phyloP scores from a whole-genome alignment of 1,284 basidiomycete species.

The Cronartium quercuum region DNA sequence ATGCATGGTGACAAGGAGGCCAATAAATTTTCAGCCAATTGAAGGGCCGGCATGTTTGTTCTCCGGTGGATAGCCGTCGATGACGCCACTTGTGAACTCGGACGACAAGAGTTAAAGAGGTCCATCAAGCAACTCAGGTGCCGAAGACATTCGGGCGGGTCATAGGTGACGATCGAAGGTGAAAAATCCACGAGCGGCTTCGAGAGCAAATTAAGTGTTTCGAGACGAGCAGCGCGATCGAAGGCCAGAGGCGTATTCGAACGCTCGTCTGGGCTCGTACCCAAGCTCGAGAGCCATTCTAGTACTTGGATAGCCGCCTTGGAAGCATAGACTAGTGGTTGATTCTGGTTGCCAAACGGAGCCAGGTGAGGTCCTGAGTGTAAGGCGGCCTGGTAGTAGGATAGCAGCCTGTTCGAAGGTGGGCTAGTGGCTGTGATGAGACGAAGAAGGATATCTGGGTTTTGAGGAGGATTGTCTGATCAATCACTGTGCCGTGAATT shows the following conservation, averaged over 20 bases:
- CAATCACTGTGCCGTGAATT: not conserved
- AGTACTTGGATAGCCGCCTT: not conserved
- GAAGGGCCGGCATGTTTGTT: not conserved
- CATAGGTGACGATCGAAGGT: not conserved
- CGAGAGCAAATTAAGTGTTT: not conserved
- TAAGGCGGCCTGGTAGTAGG: slow-evolving; percentile 4
- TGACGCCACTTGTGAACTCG: not conserved
- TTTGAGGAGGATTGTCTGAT: not conserved
- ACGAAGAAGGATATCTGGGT: not conserved
- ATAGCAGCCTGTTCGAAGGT: slow-evolving; percentile 5
- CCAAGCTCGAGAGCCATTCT: not conserved
- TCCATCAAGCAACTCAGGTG: not conserved
- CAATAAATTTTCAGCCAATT: not conserved
- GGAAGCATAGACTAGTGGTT: not conserved
- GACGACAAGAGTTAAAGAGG: not conserved
- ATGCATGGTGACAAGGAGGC: not conserved
- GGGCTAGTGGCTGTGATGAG: not conserved
- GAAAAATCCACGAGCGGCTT: not conserved
- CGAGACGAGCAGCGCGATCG: slow-evolving; percentile 8
- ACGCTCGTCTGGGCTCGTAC: not conserved
- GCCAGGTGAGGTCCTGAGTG: not conserved
- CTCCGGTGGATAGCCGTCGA: not conserved
- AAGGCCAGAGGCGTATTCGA: not conserved
- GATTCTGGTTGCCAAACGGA: not conserved
- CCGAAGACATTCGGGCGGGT: not conserved